Evolutionary conservation across 140 eudicot genomes (phyloP).

Genomic region (Stevia rebaudiana): DNA sequence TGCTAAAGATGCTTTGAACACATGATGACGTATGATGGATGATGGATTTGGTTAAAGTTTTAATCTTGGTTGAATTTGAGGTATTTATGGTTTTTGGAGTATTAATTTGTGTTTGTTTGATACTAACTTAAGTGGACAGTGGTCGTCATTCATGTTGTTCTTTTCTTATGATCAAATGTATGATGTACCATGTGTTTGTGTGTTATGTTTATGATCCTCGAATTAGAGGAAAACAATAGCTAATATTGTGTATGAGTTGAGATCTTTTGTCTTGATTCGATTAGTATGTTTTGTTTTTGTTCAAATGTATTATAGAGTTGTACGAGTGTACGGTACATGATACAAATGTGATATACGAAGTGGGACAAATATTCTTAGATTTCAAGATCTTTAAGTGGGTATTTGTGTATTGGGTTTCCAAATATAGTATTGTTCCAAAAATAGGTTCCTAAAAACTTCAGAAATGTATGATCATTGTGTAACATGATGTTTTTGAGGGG

Average conservation of each 20-base stretch:
- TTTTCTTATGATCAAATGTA: neutral
- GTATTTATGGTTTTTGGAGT: conserved; percentile 7
- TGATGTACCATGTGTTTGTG: neutral
- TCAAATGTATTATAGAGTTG: neutral
- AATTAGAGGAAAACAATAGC: neutral
- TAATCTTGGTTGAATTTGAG: conserved; percentile 2
- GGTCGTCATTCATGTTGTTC: conserved; percentile 12
- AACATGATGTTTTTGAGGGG: neutral
- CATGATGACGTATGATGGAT: conserved; percentile 22
- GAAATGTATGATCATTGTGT: neutral
- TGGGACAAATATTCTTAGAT: neutral
- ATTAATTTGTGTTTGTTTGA: conserved; percentile 14
- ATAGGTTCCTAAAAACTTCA: neutral
- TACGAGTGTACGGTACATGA: too few relatives aligned
- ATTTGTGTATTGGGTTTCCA: too few relatives aligned
- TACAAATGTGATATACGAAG: neutral
- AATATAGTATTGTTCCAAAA: too few relatives aligned
- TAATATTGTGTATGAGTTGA: neutral
- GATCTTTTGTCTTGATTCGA: neutral
- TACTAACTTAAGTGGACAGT: conserved; percentile 7
- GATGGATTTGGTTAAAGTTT: conserved; percentile 24
- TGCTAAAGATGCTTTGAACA: conserved; percentile 55
- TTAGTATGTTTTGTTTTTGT: neutral
- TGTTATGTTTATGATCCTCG: neutral
- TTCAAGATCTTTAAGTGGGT: conserved; percentile 6